Evolutionary conservation across 495 filamentous ascomycete genomes (phyloP), one percentile per base, ranked within the genome.

Genomic region (Penicillium simplicissimum): DNA sequence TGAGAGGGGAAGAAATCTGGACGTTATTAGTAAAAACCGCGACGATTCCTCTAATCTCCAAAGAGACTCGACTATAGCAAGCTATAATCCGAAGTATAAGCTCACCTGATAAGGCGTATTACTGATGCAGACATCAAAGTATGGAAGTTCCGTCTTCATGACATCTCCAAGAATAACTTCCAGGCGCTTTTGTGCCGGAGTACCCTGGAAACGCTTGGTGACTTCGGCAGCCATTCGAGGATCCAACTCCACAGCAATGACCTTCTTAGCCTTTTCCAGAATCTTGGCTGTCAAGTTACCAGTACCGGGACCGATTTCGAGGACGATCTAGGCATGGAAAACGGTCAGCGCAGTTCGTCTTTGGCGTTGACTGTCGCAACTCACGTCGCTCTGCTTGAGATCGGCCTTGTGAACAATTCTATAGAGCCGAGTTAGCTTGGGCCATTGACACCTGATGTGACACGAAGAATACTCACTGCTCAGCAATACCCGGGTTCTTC

Each of bases 171-270:
- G 80, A 40, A 96, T 79, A 28, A 97, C 85, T 52, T 96, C 91
- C 42, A 97, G 76, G 63, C 87, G 82, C 69, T 91, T 93, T 66
- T 88, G 87, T 59, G 87, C 81, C 4, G 93, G 90, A 42, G 85
- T 93, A 17, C 89, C 91, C 72, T 96, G 91, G 31, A 97, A 92
- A 60, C 93, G 89, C 71, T 97, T 97, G 47, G 93, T 96, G 63
- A 96, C 85, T 74, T 98, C 95, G 31, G 93, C 94, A 6, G 93
- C 94, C 95, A 97, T 98, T 68, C 94, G 84, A 47, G 94, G 94
- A 74, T 97, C 94, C 76, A 96, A 84, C 79, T 98, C 94, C 35
- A 96, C 91, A 4, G 92, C 94, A 19, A 96, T 90, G 36, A 93
- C 87, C 67, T 89, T 90, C 76, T 92, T 93, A 14, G 91, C 91